Base-by-base conservation (phyloP, 2,329 filamentous ascomycete species). In the Talaromyces pinophilus region DNA sequence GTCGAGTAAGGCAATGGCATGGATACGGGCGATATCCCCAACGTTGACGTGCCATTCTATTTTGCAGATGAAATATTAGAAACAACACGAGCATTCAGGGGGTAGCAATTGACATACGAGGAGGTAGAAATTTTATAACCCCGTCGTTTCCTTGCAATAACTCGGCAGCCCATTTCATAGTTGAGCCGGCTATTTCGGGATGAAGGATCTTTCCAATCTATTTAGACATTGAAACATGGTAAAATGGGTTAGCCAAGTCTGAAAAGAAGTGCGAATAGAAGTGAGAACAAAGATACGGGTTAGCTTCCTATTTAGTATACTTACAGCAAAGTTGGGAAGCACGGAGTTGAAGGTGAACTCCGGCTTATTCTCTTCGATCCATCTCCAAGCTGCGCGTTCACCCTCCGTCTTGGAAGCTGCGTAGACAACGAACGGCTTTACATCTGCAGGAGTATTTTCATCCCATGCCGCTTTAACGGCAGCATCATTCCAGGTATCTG, bases 1-100 rank as follows among this genome's bases (percentile, higher is more conserved):
- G 33, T 85, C 75, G 0, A 85, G 76, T 15, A 83, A 73, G 0
- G 82, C 85, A 2, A 82, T 82, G 7, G 87, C 77, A 50, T 88
- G 85, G 0, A 88, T 71, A 0, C 81, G 74, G 0, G 82, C 85
- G 3, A 72, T 70, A 57, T 87, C 84, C 5, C 80, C 73, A 0
- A 83, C 78, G 70, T 83, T 75, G 40, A 83, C 72, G 71, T 74
- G 79, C 70, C 81, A 75, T 70, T 75, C 79, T 84, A n/a, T 59
- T 57, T 30, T 61, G 40, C 15, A 42, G 38, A 40, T 40, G 13
- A 40, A 15, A 40, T 17, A n/a, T 42, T 42, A 42, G 40, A 42
- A 42, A 6, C 40, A 42, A n/a, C 17, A 42, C 40, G 15, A 42
- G 40, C 7, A 64, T 44, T 40, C 8, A 15, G 7, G 44, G 19